These are phyloP conservation scores for Hygrophoropsis aurantiaca DNA, from an alignment of 768 basidiomycete genomes.

Conservation along the genomic window DNA sequence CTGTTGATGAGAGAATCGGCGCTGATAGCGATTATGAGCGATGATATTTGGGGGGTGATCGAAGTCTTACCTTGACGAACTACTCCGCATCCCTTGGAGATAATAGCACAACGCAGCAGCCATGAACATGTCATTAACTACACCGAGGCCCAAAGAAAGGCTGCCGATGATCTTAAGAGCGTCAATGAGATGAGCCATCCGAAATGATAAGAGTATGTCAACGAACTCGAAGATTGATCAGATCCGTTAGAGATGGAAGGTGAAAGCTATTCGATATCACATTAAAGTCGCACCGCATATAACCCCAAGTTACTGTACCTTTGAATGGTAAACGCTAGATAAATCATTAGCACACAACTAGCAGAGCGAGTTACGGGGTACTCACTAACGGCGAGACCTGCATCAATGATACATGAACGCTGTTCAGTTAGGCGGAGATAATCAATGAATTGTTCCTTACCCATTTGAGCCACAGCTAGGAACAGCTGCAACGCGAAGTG, in stretches of 20 bases:
- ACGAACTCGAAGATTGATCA: slow-evolving; percentile 46
- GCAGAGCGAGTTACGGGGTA: neutral
- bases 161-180: slow-evolving; percentile 43
- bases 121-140: slow-evolving; percentile 50
- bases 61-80: slow-evolving; percentile 39
- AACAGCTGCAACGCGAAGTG: slow-evolving; percentile 35
- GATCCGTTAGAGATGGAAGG: slow-evolving; percentile 41
- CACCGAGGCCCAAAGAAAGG: slow-evolving; percentile 48
- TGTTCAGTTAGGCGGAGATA: neutral
- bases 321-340: slow-evolving; percentile 45
- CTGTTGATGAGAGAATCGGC: slow-evolving; percentile 57
- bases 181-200: neutral
- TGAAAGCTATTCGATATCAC: slow-evolving; percentile 31
- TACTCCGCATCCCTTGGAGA: slow-evolving; percentile 50
- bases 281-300: neutral
- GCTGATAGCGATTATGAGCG: slow-evolving; percentile 26
- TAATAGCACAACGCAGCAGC: slow-evolving; percentile 54
- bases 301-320: slow-evolving; percentile 35
- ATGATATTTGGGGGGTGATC: neutral
- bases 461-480: slow-evolving; percentile 50
- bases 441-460: slow-evolving; percentile 26
- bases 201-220: neutral
- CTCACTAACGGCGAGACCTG: slow-evolving; percentile 42
- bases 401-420: slow-evolving; percentile 3
- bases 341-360: slow-evolving; percentile 2